phyloP scores from a whole-genome alignment of 495 filamentous ascomycete species.

The Hyaloscypha bicolor region DNA sequence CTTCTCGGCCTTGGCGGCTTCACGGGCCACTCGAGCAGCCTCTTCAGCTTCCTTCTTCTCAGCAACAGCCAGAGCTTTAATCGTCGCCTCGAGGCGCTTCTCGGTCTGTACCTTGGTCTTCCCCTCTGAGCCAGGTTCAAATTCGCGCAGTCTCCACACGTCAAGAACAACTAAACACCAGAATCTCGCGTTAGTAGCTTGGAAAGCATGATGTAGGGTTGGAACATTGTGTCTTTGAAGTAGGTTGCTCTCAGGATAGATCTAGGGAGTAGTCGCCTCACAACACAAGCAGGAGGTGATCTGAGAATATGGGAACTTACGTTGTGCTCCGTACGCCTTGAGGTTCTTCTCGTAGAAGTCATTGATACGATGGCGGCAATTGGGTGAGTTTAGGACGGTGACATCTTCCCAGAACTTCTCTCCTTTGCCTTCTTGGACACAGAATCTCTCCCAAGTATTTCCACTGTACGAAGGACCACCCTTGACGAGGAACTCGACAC shows the following conservation, averaged over 20 bases:
- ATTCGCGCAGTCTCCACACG: conserved; percentile 4
- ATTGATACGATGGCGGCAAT: background rate
- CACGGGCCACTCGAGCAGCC: background rate
- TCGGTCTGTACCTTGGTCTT: background rate
- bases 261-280: no score
- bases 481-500: conserved; percentile 17
- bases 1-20: conserved; percentile 1
- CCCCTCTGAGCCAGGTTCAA: background rate
- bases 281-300: no score
- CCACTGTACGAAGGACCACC: background rate
- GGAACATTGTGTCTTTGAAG: background rate
- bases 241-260: no score
- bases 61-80: background rate
- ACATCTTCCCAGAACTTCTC: conserved; percentile 13
- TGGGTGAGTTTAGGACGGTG: background rate
- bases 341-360: conserved; percentile 14
- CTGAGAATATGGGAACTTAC: background rate
- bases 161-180: conserved; percentile 1
- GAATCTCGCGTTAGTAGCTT: no score
- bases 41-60: background rate
- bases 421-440: background rate
- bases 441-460: background rate
- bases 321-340: conserved; percentile 4
- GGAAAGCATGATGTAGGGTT: no score
- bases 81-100: background rate